Percentiles rank a stretch among this genome's conserved stretches.
Evolutionary conservation across 202 grass and related monocot genomes (phyloP).

Genomic region (Eragrostis tef): DNA sequence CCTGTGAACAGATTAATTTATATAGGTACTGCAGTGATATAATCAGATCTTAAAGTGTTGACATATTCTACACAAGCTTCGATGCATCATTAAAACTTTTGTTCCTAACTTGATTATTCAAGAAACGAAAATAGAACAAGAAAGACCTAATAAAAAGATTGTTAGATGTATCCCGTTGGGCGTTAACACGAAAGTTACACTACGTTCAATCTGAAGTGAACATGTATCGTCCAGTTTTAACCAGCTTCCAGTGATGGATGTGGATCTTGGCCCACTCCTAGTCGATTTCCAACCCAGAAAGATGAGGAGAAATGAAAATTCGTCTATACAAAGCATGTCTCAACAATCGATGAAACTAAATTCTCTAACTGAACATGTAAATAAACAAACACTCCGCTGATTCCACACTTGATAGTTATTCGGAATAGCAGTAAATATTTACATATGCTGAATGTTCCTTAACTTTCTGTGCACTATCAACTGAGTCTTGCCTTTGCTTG

Average conservation of each 20-base stretch:
- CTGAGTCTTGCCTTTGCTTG: too few species aligned
- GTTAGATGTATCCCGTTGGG: neutral
- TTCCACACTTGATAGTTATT: too few species aligned
- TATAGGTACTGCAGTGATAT: neutral
- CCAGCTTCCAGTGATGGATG: neutral
- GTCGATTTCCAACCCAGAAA: neutral
- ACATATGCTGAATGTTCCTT: too few species aligned
- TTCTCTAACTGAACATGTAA: too few species aligned
- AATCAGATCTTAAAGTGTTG: neutral
- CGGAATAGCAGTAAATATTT: too few species aligned
- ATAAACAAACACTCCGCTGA: too few species aligned
- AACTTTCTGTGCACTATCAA: too few species aligned
- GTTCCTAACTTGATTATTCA: conserved; percentile 1
- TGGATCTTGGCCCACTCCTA: neutral
- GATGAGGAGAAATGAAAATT: neutral
- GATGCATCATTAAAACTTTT: neutral
- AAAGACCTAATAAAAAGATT: neutral
- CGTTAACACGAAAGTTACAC: neutral
- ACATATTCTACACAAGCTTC: neutral
- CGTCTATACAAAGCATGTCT: neutral
- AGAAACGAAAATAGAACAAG: neutral
- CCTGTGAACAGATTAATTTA: conserved; percentile 18
- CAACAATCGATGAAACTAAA: neutral
- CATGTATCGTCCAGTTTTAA: neutral
- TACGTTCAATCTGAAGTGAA: neutral